These are phyloP conservation scores for Globisporangium spinosum DNA, from an alignment of 352 stramenopile genomes.

Conservation along the genomic window DNA sequence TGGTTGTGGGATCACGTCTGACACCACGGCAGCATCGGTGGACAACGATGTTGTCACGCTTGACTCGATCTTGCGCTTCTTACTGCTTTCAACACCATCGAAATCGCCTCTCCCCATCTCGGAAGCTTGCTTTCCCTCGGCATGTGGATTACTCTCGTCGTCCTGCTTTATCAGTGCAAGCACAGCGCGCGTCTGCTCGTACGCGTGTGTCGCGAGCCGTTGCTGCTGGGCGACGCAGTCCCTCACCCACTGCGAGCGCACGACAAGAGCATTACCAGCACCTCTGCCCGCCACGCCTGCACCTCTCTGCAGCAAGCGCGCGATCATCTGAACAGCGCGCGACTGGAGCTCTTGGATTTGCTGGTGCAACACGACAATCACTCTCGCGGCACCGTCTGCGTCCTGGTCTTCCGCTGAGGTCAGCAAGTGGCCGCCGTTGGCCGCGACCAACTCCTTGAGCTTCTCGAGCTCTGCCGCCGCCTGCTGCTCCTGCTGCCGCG, in stretches of 20 bases:
- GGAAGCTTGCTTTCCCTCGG: not conserved
- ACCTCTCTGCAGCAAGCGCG: slow-evolving; percentile 2
- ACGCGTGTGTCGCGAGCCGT: slow-evolving; percentile 24
- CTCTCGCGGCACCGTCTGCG: not conserved
- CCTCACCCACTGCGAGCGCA: slow-evolving; percentile 38
- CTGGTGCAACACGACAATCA: slow-evolving; percentile 25
- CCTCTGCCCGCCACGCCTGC: not conserved
- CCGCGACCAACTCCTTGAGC: slow-evolving; percentile 22
- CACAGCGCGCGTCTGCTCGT: slow-evolving; percentile 14
- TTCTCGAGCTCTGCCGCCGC: slow-evolving; percentile 6
- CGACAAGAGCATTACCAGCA: slow-evolving; percentile 18
- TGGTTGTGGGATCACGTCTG: slow-evolving; percentile 16
- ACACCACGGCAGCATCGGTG: not conserved
- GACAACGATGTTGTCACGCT: not conserved
- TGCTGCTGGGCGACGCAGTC: slow-evolving; percentile 35
- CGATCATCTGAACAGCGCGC: slow-evolving; percentile 19
- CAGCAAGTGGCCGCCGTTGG: slow-evolving; percentile 34
- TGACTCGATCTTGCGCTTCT: slow-evolving; percentile 12
- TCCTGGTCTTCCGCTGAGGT: not conserved
- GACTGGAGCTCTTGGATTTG: slow-evolving; percentile 8
- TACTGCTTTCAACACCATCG: not conserved
- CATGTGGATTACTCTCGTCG: not conserved
- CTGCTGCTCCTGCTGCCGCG: not conserved
- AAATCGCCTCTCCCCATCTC: not conserved
- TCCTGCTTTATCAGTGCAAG: not conserved